phyloP scores from a whole-genome alignment of 164 flowering plant genomes.

The Tinospora cordifolia region DNA sequence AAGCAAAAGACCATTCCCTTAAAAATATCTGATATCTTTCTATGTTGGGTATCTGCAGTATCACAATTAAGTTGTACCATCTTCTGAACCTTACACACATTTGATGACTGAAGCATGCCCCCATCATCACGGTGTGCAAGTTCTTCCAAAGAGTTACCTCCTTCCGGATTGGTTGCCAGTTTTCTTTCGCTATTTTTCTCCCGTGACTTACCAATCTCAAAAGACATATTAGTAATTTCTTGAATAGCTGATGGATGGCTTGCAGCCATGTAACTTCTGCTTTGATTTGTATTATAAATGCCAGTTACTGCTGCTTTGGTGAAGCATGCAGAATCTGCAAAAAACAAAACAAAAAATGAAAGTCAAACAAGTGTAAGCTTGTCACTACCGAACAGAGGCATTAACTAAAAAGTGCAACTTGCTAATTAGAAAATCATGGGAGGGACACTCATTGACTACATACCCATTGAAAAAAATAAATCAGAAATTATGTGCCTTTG shows the following conservation, averaged over 20 bases:
- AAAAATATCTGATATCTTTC: constrained; percentile 41
- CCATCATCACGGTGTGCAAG: constrained; percentile 13
- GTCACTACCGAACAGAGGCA: not conserved
- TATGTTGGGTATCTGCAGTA: constrained; percentile 15
- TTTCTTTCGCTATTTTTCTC: constrained; percentile 30
- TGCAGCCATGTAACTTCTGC: constrained; percentile 20
- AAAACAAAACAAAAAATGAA: constrained; percentile 4
- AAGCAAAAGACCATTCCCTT: constrained; percentile 55
- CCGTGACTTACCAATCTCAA: constrained; percentile 22
- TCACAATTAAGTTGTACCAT: constrained; percentile 22
- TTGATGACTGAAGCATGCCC: constrained; percentile 12
- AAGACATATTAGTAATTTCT: constrained; percentile 10
- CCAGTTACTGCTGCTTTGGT: constrained; percentile 25
- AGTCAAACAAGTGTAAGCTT: constrained; percentile 6
- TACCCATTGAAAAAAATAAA: constrained; percentile 70
- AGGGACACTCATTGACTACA: not conserved
- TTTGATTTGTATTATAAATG: constrained; percentile 24
- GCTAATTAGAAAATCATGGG: not conserved
- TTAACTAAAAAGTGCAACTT: not conserved
- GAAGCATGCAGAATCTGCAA: constrained; percentile 26
- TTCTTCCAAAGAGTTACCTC: constrained; percentile 17
- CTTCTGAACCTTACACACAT: constrained; percentile 19
- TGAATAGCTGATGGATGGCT: constrained; percentile 23
- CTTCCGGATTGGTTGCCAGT: constrained; percentile 17
- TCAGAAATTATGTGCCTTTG: constrained; percentile 61